Percentiles rank a stretch among this genome's conserved stretches.
Conservation (phyloP, 2,329 filamentous ascomycete species). For the Achaetomium macrosporum region DNA sequence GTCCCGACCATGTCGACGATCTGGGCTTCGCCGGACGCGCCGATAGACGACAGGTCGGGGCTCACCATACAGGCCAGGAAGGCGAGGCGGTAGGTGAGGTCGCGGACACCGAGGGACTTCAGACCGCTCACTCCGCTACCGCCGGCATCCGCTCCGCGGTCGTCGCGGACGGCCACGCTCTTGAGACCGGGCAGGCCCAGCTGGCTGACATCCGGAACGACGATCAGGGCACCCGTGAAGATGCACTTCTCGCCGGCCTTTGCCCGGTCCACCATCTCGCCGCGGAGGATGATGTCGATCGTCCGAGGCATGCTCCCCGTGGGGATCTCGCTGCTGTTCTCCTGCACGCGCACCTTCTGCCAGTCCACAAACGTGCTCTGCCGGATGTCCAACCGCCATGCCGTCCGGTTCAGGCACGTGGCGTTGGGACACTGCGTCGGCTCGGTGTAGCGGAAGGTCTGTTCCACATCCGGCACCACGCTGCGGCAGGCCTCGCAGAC, state of each 20-base stretch:
- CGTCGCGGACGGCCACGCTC: constrained; percentile 79
- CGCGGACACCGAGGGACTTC: constrained; percentile 87
- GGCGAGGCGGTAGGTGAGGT: constrained; percentile 92
- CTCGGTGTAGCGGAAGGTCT: constrained; percentile 96
- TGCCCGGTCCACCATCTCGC: constrained; percentile 94
- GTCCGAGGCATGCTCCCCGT: constrained; percentile 98
- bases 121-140: constrained; percentile 81
- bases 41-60: constrained; percentile 76
- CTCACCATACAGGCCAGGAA: constrained; percentile 96
- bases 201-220: constrained; percentile 94
- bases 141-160: constrained; percentile 73
- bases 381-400: constrained; percentile 95
- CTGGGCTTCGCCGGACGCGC: constrained; percentile 67
- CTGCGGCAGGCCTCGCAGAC: constrained; percentile 82
- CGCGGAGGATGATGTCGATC: constrained; percentile 92
- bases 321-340: constrained; percentile 96
- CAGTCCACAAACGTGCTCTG: constrained; percentile 98
- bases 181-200: constrained; percentile 81
- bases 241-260: constrained; percentile 98
- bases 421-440: constrained; percentile 90
- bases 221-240: constrained; percentile 92
- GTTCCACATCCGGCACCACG: constrained; percentile 84
- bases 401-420: constrained; percentile 79
- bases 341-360: constrained; percentile 97
- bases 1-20: constrained; percentile 80